phyloP scores from a whole-genome alignment of 805 yeast genomes.

The Yamadazyma takamatsuzukensis region DNA sequence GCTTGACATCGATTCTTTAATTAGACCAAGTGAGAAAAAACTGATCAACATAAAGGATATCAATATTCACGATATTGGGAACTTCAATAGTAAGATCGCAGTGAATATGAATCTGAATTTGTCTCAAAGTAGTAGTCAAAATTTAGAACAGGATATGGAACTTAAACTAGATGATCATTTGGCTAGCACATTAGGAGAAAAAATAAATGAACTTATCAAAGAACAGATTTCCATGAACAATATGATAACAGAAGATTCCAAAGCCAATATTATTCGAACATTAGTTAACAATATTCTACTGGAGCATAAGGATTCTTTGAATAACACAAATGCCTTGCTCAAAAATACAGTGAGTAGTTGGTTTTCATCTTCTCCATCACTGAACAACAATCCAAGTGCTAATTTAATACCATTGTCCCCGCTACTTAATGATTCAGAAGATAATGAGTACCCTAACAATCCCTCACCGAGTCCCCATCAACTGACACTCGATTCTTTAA shows the following conservation, averaged over 20 bases:
- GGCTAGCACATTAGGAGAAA: slow-evolving; percentile 3
- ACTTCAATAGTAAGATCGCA: too few relatives aligned
- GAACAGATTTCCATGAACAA: slow-evolving; percentile 4
- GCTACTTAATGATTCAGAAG: slow-evolving; percentile 23
- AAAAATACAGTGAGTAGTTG: slow-evolving; percentile 4
- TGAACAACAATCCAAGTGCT: slow-evolving; percentile 3
- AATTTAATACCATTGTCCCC: slow-evolving; percentile 30
- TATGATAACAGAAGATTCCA: slow-evolving; percentile 6
- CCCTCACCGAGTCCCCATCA: slow-evolving; percentile 4
- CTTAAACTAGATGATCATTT: slow-evolving; percentile 7
- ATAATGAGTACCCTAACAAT: slow-evolving; percentile 14
- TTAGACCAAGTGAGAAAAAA: too few relatives aligned
- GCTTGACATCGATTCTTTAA: too few relatives aligned
- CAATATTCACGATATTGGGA: too few relatives aligned
- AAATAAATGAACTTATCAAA: slow-evolving; percentile 8
- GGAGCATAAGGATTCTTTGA: slow-evolving; percentile 7
- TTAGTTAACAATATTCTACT: slow-evolving; percentile 5
- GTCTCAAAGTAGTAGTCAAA: too few relatives aligned
- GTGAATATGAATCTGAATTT: too few relatives aligned
- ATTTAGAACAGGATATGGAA: too few relatives aligned
- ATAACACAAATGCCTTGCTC: slow-evolving; percentile 1
- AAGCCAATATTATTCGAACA: slow-evolving; percentile 6
- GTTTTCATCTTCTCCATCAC: slow-evolving; percentile 8
- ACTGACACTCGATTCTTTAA: slow-evolving; percentile 6
- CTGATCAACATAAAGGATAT: too few relatives aligned